Evolutionary conservation across 1,284 basidiomycete species (phyloP), one percentile per base, ranked within the genome.

Genomic region (Rhizoctonia solani): DNA sequence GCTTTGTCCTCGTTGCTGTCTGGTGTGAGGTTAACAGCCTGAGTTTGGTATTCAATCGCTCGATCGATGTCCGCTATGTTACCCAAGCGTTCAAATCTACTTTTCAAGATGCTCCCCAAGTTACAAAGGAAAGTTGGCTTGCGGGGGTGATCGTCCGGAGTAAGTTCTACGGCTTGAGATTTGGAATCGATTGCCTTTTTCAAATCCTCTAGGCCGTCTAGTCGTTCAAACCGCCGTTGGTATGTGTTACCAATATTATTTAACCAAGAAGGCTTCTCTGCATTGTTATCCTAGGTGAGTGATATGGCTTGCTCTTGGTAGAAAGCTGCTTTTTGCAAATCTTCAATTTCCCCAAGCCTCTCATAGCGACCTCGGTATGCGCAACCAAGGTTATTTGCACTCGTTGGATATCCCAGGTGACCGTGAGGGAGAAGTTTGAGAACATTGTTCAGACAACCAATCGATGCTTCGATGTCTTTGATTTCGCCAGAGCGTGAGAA

Each of bases 181-280:
- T n/a, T n/a, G n/a, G n/a, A n/a, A n/a, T n/a, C n/a, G n/a, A n/a
- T n/a, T n/a, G n/a, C n/a, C n/a, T n/a, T n/a, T n/a, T n/a, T n/a
- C n/a, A n/a, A n/a, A n/a, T n/a, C n/a, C n/a, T n/a, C n/a, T n/a
- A n/a, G n/a, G n/a, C n/a, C n/a, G n/a, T n/a, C n/a, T n/a, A n/a
- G n/a, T n/a, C n/a, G n/a, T n/a, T n/a, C n/a, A n/a, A n/a, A n/a
- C n/a, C n/a, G n/a, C n/a, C n/a, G n/a, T n/a, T n/a, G n/a, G n/a
- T n/a, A n/a, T n/a, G n/a, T n/a, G n/a, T n/a, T n/a, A n/a, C 53
- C 65, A 46, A 66, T 52, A 41, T 66, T 66, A 25, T 27, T 21
- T 8, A 44, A 23, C 9, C 25, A 21, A 21, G 16, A 14, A 3
- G 37, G 34, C 32, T 41, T 55, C 8, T 42, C 23, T 11, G 39